Base-by-base conservation (phyloP, 345 rosid species). In the Euphorbia pulcherrima region DNA sequence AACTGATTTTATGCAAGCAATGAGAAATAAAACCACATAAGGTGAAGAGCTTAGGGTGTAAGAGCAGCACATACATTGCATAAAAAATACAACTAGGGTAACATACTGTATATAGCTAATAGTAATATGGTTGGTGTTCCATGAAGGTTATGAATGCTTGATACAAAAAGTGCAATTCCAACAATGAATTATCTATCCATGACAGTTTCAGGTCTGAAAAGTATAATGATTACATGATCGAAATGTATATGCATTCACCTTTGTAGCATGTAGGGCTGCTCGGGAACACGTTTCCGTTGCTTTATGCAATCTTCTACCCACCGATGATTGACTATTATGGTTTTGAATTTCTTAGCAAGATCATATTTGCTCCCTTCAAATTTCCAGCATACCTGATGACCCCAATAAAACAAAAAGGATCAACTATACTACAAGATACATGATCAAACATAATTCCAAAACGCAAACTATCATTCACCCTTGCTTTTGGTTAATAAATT, bases 231-330 rank as follows among this genome's bases (percentile, higher is more conserved):
- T 17, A 30, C 14, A 69, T 16, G 35, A 18, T n/a, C 40, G n/a
- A 44, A 21, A 8, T 4, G 27, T n/a, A 58, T 2, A 2, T 44
- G 13, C 51, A 2, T 44, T 8, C 51, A 91, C 99, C 99, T 84
- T 72, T 81, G 78, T 70, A 75, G 62, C 72, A 50, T 77, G 67
- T 89, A 91, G 35, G 93, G 88, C 17, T 59, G 64, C 76, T 89
- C 97, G 0, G 88, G 78, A 35, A 91, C 81, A 72, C 84, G 86
- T 63, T 73, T 80, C 41, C 87, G 82, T 80, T 83, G 71, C 82
- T 74, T 87, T 47, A 87, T 27, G 35, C 97, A 94, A 64, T 89
- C 92, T 78, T 89, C 93, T 0, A 94, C 70, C 99, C 99, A 94
- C 37, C 76, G 81, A 77, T 94, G 97, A 68, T 91, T 91, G 0